Evolutionary conservation across 108 stramenopile genomes (phyloP).

Genomic region (Cyclotella atomus): DNA sequence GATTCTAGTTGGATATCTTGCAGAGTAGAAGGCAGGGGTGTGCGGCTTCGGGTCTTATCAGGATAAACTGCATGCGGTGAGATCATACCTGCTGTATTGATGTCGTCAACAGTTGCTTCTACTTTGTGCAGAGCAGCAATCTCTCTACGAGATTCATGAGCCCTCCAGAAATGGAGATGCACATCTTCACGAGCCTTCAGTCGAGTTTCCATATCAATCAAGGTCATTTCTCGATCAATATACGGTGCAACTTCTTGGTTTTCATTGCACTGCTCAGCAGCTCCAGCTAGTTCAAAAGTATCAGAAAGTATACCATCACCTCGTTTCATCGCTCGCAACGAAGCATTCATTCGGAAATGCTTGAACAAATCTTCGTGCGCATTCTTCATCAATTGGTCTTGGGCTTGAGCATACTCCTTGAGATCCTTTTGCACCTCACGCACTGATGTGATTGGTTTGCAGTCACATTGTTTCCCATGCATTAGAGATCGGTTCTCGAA

Average conservation of each 20-base stretch:
- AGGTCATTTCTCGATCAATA: background rate
- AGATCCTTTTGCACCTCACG: background rate
- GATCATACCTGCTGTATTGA: background rate
- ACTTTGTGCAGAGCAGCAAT: background rate
- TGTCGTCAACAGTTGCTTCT: no score
- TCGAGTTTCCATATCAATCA: conserved; percentile 14
- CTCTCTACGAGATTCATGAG: conserved; percentile 4
- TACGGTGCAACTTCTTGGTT: background rate
- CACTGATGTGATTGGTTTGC: background rate
- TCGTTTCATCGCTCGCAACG: conserved; percentile 25
- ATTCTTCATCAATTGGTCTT: background rate
- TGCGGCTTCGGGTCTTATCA: background rate
- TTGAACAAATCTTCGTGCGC: conserved; percentile 23
- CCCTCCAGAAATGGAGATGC: conserved; percentile 21
- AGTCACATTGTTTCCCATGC: background rate
- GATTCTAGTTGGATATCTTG: conserved; percentile 19
- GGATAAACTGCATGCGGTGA: background rate
- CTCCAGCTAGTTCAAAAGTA: background rate
- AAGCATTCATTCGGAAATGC: conserved; percentile 22
- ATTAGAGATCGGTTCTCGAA: background rate
- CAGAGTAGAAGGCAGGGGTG: conserved; percentile 24
- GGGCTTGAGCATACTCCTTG: background rate
- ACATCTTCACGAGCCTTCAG: conserved; percentile 4
- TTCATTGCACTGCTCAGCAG: background rate
- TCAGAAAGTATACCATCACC: conserved; percentile 30